Conservation (phyloP, 2,329 filamentous ascomycete species). For the Colletotrichum eleusines region DNA sequence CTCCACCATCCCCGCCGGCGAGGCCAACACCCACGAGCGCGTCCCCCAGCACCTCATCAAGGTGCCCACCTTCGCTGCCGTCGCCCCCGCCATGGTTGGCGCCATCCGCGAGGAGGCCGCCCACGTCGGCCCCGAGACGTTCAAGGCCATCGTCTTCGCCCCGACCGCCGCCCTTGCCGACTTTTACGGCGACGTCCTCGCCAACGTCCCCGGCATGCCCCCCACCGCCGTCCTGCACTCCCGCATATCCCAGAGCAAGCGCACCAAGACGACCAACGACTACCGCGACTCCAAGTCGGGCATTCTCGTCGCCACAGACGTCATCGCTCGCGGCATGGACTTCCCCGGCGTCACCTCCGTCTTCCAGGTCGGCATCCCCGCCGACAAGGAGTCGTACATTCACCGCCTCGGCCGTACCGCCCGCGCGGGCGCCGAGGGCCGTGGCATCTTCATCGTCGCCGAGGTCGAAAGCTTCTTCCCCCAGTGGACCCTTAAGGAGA, state of each 20-base stretch:
- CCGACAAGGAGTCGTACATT: conserved; percentile 73
- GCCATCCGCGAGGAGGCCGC: conserved; percentile 62
- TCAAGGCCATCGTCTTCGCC: conserved; percentile 90
- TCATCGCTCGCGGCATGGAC: conserved; percentile 79
- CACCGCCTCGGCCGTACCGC: conserved; percentile 76
- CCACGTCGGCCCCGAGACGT: conserved; percentile 58
- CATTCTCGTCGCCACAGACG: conserved; percentile 77
- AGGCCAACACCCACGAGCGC: conserved; percentile 79
- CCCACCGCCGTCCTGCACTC: conserved; percentile 62
- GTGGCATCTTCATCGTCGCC: conserved; percentile 71
- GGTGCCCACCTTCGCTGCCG: conserved; percentile 77
- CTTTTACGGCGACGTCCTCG: conserved; percentile 62
- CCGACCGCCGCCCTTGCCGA: conserved; percentile 68
- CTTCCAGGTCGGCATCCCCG: conserved; percentile 71
- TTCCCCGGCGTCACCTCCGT: conserved; percentile 77
- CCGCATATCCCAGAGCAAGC: conserved; percentile 62
- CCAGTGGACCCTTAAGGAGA: conserved; percentile 63
- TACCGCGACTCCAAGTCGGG: conserved; percentile 64
- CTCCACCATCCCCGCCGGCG: conserved; percentile 81
- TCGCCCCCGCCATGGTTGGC: conserved; percentile 70
- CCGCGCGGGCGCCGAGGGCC: conserved; percentile 72
- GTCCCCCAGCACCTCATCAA: conserved; percentile 80
- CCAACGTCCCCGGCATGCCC: conserved; percentile 55
- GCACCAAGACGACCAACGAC: conserved; percentile 71
- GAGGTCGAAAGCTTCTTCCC: conserved; percentile 64